These are phyloP conservation scores for Plasmodium relictum DNA, from an alignment of 169 alveolate species.

Conservation along the genomic window DNA sequence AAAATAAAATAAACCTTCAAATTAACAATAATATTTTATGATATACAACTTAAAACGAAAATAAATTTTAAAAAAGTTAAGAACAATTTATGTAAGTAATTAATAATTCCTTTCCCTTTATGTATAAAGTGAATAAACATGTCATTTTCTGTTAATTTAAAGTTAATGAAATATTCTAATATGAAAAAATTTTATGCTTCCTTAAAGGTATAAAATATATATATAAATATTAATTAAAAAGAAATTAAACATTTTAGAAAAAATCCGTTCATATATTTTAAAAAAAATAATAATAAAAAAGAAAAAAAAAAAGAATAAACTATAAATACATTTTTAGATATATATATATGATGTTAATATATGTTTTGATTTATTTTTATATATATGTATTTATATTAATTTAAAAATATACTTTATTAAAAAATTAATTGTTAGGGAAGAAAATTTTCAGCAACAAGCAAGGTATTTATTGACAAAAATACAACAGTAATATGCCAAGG, in stretches of 20 bases:
- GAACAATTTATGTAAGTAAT: not conserved
- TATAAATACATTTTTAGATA: not conserved
- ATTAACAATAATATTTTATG: too few species aligned
- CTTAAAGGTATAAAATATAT: slow-evolving; percentile 21
- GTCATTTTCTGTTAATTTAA: not conserved
- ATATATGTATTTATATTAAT: slow-evolving; percentile 1
- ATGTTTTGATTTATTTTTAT: slow-evolving; percentile 1
- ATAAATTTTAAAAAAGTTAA: not conserved
- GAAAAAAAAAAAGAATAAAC: not conserved
- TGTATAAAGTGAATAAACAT: not conserved
- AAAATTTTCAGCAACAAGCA: slow-evolving; percentile 82
- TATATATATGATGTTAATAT: too few species aligned
- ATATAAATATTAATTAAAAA: not conserved
- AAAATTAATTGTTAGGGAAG: slow-evolving; percentile 31
- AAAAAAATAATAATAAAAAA: not conserved
- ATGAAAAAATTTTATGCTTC: slow-evolving; percentile 4
- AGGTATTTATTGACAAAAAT: slow-evolving; percentile 92
- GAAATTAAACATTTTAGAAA: not conserved
- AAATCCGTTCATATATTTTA: not conserved
- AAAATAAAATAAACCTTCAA: not conserved
- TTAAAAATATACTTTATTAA: not conserved
- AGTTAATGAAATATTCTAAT: slow-evolving; percentile 24
- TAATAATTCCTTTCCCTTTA: not conserved
- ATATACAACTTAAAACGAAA: not conserved
- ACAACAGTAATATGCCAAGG: slow-evolving; percentile 95